phyloP scores from a whole-genome alignment of 495 filamentous ascomycete genomes.

The Daldinia concentrica region DNA sequence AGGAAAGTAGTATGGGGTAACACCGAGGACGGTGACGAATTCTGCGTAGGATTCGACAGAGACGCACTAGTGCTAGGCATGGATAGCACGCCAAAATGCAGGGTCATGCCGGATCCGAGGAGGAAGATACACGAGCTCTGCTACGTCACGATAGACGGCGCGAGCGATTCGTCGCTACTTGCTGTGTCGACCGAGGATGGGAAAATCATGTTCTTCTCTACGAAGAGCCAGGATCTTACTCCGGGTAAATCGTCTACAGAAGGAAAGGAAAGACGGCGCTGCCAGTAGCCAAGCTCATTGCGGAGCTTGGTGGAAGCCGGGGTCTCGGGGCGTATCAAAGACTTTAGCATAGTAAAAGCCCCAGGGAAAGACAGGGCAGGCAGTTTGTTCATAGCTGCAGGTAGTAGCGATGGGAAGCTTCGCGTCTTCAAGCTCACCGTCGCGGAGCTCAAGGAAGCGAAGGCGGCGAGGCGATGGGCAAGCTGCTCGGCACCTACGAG shows the following conservation, averaged over 20 bases:
- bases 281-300: slow-evolving; percentile 67
- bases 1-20: slow-evolving; percentile 81
- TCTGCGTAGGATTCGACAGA: slow-evolving; percentile 87
- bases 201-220: slow-evolving; percentile 84
- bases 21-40: slow-evolving; percentile 75
- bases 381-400: slow-evolving; percentile 72
- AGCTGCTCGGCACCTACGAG: slow-evolving; percentile 78
- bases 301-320: slow-evolving; percentile 78
- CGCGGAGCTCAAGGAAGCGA: slow-evolving; percentile 51
- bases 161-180: slow-evolving; percentile 62
- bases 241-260: slow-evolving; percentile 21
- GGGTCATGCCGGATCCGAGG: slow-evolving; percentile 69
- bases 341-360: slow-evolving; percentile 73
- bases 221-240: slow-evolving; percentile 54
- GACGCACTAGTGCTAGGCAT: slow-evolving; percentile 86
- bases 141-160: slow-evolving; percentile 66
- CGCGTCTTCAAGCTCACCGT: slow-evolving; percentile 73
- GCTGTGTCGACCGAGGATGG: slow-evolving; percentile 94
- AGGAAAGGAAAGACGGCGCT: slow-evolving; percentile 48
- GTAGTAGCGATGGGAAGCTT: slow-evolving; percentile 81
- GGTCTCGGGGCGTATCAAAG: slow-evolving; percentile 80
- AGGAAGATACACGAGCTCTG: slow-evolving; percentile 85
- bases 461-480: slow-evolving; percentile 67
- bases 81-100: slow-evolving; percentile 81
- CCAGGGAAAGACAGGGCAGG: slow-evolving; percentile 51